Evolutionary conservation across 805 yeast species (phyloP).

Genomic region (Yamadazyma sp.): DNA sequence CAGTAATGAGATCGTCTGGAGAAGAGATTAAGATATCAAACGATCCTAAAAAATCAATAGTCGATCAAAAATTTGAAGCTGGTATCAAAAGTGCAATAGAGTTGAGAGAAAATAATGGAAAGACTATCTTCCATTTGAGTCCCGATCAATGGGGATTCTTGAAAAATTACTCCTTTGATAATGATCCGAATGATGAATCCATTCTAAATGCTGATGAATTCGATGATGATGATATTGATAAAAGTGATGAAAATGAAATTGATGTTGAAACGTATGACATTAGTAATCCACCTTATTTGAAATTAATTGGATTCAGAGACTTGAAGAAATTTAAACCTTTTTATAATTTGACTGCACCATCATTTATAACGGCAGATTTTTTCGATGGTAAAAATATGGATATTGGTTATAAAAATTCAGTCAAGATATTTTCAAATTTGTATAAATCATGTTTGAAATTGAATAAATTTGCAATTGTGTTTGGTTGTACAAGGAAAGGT

Average conservation of each 20-base stretch:
- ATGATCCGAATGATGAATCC: no score
- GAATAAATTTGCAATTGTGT: conserved; percentile 61
- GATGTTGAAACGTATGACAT: conserved; percentile 15
- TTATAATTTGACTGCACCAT: conserved; percentile 52
- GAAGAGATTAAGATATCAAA: conserved; percentile 40
- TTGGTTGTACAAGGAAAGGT: conserved; percentile 60
- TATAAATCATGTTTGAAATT: conserved; percentile 55
- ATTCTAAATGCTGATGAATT: no score
- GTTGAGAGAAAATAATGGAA: conserved; percentile 19
- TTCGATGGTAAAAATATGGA: conserved; percentile 35
- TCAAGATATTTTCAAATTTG: conserved; percentile 62
- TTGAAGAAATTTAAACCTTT: conserved; percentile 43
- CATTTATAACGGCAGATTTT: conserved; percentile 65
- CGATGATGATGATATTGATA: conserved; percentile 11
- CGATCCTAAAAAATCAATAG: conserved; percentile 27
- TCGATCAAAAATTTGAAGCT: conserved; percentile 32
- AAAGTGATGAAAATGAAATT: conserved; percentile 14
- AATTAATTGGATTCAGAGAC: conserved; percentile 65
- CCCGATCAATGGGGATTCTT: conserved; percentile 25
- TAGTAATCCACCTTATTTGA: conserved; percentile 47
- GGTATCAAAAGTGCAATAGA: conserved; percentile 31
- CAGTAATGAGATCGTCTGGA: conserved; percentile 44
- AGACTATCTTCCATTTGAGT: conserved; percentile 21
- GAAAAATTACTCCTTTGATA: conserved; percentile 34
- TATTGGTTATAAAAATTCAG: conserved; percentile 58